Evolutionary conservation across 345 rosid species (phyloP), one percentile per base, ranked within the genome.

Genomic region (Gossypium arboreum): DNA sequence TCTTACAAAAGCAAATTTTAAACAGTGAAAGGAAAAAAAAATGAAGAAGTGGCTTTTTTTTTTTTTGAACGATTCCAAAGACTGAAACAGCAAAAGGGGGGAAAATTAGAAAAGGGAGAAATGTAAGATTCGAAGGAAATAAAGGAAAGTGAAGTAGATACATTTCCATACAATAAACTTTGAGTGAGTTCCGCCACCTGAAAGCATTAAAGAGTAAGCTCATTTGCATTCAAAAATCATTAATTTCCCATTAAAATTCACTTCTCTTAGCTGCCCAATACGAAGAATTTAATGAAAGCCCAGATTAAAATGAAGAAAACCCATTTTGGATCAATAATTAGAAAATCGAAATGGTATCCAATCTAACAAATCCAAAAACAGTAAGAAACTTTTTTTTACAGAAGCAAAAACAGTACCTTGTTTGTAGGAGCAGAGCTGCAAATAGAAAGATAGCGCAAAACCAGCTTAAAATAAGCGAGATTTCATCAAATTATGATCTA

Each of bases 331-430:
- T 83, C 83, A 84, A 77, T 55, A 77, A 41, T 68, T 61, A 8
- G 43, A 60, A 29, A 22, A 71, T 7, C 8, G 58, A 71, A 77
- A 57, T 58, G 68, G 47, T 75, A 79, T 78, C 69, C 22, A 78
- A 81, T 79, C 82, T 75, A 77, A 56, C 56, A 61, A 39, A 84
- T 27, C 7, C 13, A 48, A 12, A 69, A 66, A 52, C 25, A 76
- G 17, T 5, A 12, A 27, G 25, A 3, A 65, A 67, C 0, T 29
- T 29, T 29, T 0, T 29, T 29, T 34, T 34, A 34, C 7, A 72
- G 54, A 68, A 66, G 60, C 41, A 56, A 12, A 18, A 41, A 73
- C 10, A n/a, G 54, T 80, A 86, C 89, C 88, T 81, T 48, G 76
- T 60, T 61, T 9, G 24, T 18, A 41, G 74, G 73, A 50, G 70